These are phyloP conservation scores for Tagetes patula DNA, from an alignment of 129 eudicot species.

Conservation along the genomic window DNA sequence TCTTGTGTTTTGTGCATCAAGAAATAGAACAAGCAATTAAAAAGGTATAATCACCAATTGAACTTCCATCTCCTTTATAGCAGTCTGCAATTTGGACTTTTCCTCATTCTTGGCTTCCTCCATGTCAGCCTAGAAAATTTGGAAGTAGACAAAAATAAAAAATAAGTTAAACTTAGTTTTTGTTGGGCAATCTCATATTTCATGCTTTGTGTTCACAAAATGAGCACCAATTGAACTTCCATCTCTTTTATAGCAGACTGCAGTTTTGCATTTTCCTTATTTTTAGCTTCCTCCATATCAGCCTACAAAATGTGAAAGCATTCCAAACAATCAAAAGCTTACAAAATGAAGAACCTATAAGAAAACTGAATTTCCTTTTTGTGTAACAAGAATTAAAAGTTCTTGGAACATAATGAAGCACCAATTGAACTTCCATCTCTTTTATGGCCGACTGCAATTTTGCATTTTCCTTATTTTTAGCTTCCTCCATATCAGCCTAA, in stretches of 20 bases:
- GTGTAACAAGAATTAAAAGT: constrained; percentile 11
- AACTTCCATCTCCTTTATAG: constrained; percentile 49
- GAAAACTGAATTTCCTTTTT: not conserved
- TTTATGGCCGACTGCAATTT: constrained; percentile 48
- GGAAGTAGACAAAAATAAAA: constrained; percentile 3
- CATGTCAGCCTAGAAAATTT: constrained; percentile 46
- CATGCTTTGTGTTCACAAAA: constrained; percentile 7
- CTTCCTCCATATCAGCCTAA: constrained; percentile 64
- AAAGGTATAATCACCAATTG: constrained; percentile 26
- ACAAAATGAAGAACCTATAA: not conserved
- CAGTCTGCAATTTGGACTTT: constrained; percentile 45
- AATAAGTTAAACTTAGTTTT: not conserved
- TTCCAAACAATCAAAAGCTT: constrained; percentile 8
- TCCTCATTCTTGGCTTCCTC: constrained; percentile 64
- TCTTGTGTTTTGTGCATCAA: not conserved
- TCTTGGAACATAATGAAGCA: constrained; percentile 5
- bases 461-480: constrained; percentile 50
- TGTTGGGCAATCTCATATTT: not conserved
- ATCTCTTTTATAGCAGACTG: constrained; percentile 35
- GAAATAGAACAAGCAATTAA: not conserved
- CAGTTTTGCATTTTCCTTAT: constrained; percentile 21
- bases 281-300: constrained; percentile 32
- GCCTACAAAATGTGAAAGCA: constrained; percentile 25
- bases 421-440: constrained; percentile 41
- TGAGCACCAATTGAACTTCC: constrained; percentile 39